phyloP scores from a whole-genome alignment of 257 asterid genomes.

The Ilex aquifolium region DNA sequence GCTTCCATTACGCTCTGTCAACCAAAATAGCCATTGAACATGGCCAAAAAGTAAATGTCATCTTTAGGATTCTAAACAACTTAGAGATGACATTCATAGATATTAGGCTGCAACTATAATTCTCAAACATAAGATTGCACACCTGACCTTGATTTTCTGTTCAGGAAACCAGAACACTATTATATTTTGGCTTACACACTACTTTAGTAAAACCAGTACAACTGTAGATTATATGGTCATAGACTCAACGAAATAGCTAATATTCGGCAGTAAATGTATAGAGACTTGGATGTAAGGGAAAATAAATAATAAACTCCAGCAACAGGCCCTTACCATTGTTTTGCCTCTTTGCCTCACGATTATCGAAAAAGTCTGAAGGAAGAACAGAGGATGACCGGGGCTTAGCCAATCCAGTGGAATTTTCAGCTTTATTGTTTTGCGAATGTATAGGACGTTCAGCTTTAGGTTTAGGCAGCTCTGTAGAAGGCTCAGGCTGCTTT shows the following conservation, averaged over 20 bases:
- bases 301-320: background rate
- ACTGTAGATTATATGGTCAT: too few relatives aligned
- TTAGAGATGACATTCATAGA: too few relatives aligned
- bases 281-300: background rate
- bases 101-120: too few relatives aligned
- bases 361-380: slow-evolving; percentile 77
- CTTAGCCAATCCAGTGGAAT: slow-evolving; percentile 35
- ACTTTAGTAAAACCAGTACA: too few relatives aligned
- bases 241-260: background rate
- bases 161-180: too few relatives aligned
- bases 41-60: too few relatives aligned
- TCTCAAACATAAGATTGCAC: too few relatives aligned
- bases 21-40: too few relatives aligned
- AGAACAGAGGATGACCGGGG: slow-evolving; percentile 44
- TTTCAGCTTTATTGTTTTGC: slow-evolving; percentile 34
- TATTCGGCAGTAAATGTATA: background rate
- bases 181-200: too few relatives aligned
- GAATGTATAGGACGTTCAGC: slow-evolving; percentile 29
- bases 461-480: slow-evolving; percentile 43
- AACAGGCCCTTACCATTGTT: slow-evolving; percentile 49
- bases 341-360: slow-evolving; percentile 55
- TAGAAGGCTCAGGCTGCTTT: slow-evolving; percentile 27
- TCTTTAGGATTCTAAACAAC: too few relatives aligned
- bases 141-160: too few relatives aligned
- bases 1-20: too few relatives aligned